phyloP scores from a whole-genome alignment of 768 basidiomycete genomes.

The Thelephora aurantiotincta region DNA sequence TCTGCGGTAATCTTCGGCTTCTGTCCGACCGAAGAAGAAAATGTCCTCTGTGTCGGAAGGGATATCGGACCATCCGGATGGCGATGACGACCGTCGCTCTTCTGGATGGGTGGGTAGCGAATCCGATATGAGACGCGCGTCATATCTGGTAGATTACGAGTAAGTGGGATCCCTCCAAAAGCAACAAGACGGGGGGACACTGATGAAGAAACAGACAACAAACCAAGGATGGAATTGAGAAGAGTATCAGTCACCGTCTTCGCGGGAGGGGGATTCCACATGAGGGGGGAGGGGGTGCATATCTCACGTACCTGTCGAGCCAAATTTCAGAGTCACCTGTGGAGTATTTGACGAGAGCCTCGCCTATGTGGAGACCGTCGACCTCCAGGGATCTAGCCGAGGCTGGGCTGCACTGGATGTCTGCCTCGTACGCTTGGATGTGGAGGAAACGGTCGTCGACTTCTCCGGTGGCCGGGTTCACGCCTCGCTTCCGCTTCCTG shows the following conservation, averaged over 20 bases:
- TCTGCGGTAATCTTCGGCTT: conserved; percentile 49
- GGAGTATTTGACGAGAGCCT: conserved; percentile 19
- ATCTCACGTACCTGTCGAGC: conserved; percentile 66
- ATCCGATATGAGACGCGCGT: conserved; percentile 64
- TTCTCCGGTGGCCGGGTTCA: no score
- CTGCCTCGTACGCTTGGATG: conserved; percentile 67
- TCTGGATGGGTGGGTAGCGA: conserved; percentile 17
- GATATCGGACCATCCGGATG: conserved; percentile 69
- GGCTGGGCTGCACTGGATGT: conserved; percentile 30
- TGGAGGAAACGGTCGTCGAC: conserved; percentile 11
- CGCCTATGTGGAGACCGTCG: conserved; percentile 11
- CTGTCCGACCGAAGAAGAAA: conserved; percentile 61
- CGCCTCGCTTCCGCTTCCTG: no score
- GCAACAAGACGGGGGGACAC: no score
- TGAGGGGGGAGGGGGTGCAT: conserved; percentile 17
- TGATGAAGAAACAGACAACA: background rate
- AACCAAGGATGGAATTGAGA: background rate
- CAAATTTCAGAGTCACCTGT: conserved; percentile 27
- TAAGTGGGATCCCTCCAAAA: no score
- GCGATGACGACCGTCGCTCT: conserved; percentile 16
- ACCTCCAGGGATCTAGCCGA: conserved; percentile 24
- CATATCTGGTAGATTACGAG: conserved; percentile 39
- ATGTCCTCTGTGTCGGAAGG: conserved; percentile 79
- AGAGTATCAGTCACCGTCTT: background rate
- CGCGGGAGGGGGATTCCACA: conserved; percentile 2